Percentiles rank a stretch among this genome's conserved stretches.
phyloP scores from a whole-genome alignment of 1,284 basidiomycete species.

The Flammula alnicola region DNA sequence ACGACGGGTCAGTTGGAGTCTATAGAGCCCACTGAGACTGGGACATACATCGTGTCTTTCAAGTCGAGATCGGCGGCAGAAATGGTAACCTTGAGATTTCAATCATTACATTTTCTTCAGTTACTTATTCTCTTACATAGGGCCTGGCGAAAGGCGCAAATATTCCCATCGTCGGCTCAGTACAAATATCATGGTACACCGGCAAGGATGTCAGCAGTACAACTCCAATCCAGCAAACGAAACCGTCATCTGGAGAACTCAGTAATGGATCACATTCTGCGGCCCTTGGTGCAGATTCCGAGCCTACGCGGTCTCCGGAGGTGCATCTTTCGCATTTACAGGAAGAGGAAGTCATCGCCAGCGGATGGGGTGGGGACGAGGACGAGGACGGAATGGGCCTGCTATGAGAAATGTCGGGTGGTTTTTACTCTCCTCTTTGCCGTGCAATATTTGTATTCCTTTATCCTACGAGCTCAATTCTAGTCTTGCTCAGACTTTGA shows the following conservation, averaged over 20 bases:
- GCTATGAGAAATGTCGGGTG: slow-evolving; percentile 38
- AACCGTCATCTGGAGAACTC: slow-evolving; percentile 8
- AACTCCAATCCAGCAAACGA: slow-evolving; percentile 16
- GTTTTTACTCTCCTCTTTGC: slow-evolving; percentile 5
- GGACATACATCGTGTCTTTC: slow-evolving; percentile 61
- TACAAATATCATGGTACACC: slow-evolving; percentile 70
- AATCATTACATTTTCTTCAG: neutral
- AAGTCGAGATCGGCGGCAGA: slow-evolving; percentile 74
- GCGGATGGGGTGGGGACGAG: slow-evolving; percentile 67
- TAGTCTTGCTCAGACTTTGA: slow-evolving; percentile 7
- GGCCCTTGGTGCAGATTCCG: slow-evolving; percentile 8
- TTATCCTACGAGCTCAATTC: slow-evolving; percentile 11
- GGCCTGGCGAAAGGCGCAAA: slow-evolving; percentile 69
- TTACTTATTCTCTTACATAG: slow-evolving; percentile 38
- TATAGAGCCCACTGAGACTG: slow-evolving; percentile 54
- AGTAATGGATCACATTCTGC: slow-evolving; percentile 1
- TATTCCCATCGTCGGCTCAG: slow-evolving; percentile 65
- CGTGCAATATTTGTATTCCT: slow-evolving; percentile 14
- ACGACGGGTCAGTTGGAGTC: slow-evolving; percentile 70
- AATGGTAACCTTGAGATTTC: slow-evolving; percentile 50
- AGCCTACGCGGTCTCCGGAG: slow-evolving; percentile 13
- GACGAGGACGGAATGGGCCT: slow-evolving; percentile 69
- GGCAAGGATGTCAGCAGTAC: slow-evolving; percentile 31
- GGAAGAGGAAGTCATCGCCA: slow-evolving; percentile 61
- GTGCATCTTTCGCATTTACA: slow-evolving; percentile 24